Evolutionary conservation across 345 rosid genomes (phyloP).

Genomic region (Arabidopsis suecica): DNA sequence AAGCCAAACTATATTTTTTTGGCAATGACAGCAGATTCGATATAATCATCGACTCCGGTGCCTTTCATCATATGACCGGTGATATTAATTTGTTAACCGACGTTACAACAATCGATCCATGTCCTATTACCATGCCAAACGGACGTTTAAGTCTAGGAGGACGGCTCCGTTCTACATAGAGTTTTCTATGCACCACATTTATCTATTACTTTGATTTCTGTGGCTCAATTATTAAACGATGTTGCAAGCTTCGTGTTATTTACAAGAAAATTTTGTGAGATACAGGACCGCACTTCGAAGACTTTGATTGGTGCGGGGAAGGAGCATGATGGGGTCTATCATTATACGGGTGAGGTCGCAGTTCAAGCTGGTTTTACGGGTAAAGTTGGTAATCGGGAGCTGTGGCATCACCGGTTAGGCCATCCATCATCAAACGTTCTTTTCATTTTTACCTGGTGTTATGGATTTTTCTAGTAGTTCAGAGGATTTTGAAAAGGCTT

Average conservation of each 20-base stretch:
- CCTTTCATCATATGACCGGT: background rate
- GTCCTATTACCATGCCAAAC: background rate
- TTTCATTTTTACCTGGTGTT: too few relatives aligned
- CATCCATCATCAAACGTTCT: too few relatives aligned
- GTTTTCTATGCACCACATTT: background rate
- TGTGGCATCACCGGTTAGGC: too few relatives aligned
- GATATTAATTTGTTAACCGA: background rate
- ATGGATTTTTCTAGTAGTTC: too few relatives aligned
- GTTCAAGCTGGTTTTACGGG: too few relatives aligned
- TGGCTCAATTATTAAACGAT: too few relatives aligned
- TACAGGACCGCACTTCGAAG: conserved; percentile 12
- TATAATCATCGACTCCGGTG: background rate
- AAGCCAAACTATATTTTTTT: background rate
- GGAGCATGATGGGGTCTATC: background rate
- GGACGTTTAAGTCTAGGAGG: background rate
- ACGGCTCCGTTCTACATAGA: too few relatives aligned
- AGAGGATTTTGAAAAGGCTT: background rate
- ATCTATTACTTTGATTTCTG: too few relatives aligned
- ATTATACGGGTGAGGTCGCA: background rate
- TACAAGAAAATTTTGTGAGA: background rate
- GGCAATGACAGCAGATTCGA: background rate
- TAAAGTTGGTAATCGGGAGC: too few relatives aligned
- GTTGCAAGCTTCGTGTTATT: background rate
- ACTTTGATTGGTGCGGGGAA: conserved; percentile 26
- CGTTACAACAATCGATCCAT: background rate